A percentile compares a stretch with the other conserved stretches of the same genome.
Conservation (phyloP, 2,329 filamentous ascomycete species). For the Aphanocladium album region DNA sequence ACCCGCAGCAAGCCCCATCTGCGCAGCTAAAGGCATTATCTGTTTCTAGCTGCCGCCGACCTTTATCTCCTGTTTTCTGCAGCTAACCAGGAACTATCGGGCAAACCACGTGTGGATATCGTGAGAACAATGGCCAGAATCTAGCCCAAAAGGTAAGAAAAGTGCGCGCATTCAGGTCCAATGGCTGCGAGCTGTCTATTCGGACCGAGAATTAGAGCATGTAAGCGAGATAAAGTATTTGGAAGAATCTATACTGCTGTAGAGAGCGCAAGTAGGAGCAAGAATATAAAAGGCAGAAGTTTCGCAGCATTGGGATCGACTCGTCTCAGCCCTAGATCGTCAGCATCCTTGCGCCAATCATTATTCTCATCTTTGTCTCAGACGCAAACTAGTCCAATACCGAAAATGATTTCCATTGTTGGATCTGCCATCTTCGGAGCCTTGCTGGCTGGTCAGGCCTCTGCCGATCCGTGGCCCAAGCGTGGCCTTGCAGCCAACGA, state of each 20-base stretch:
- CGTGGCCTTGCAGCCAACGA: constrained; percentile 45
- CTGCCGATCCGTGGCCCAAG: constrained; percentile 28
- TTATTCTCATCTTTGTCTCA: background rate
- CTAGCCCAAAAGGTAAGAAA: background rate
- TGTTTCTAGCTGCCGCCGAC: background rate
- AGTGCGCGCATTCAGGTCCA: background rate
- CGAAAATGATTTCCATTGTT: constrained; percentile 44
- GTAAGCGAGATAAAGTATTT: background rate
- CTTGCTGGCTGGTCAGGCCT: constrained; percentile 31
- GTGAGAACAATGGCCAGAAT: background rate
- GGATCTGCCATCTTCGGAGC: constrained; percentile 41
- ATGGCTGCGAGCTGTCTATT: background rate
- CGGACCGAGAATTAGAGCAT: background rate
- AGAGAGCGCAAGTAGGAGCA: background rate
- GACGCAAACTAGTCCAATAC: constrained; percentile 38
- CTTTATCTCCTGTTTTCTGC: background rate
- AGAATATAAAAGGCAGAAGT: background rate
- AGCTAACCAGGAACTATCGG: background rate
- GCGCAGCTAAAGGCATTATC: background rate
- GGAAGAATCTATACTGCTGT: background rate
- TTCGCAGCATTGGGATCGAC: background rate
- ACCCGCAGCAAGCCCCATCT: background rate
- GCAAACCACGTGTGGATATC: background rate
- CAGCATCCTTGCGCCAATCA: background rate
- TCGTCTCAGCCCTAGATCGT: background rate